Evolutionary conservation across 2,329 filamentous ascomycete genomes (phyloP), one percentile per base, ranked within the genome.

Genomic region (Diplodia corticola): DNA sequence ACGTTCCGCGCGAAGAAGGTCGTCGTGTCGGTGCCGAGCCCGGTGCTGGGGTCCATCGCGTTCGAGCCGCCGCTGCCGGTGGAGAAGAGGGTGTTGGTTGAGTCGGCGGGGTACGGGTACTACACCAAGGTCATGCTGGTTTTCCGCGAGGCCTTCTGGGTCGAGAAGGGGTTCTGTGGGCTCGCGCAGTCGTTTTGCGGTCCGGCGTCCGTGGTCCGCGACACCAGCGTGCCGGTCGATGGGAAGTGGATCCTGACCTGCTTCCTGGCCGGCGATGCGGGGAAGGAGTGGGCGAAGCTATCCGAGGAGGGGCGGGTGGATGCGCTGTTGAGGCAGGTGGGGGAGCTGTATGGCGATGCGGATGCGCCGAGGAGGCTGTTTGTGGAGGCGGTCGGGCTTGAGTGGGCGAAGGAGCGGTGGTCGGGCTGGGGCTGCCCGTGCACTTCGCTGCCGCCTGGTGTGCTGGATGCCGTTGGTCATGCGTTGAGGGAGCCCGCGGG

Each of bases 51-150:
- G 1, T 5, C 73, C 6, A 82, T 88, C 35, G 64, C 49, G 0
- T 87, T 87, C 72, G 61, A 71, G 0, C 85, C 86, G 0, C 65
- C 76, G 0, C 76, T 88, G 0, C 81, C 82, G 0, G 35, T 69
- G 0, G 67, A 70, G 1, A 85, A 84, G 69, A 70, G 72, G n/a
- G 71, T 74, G 0, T 71, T 80, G 50, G 69, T 74, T 13, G 69
- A 78, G 3, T 74, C 78, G 0, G 77, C 77, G 5, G 72, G 46
- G 0, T 30, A 33, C 26, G 83, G 84, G 3, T 81, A 81, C 67
- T 84, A 85, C 69, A 80, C 79, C 59, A 87, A 87, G 71, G 80
- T 79, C 5, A 83, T 86, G 63, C 70, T 82, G 10, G 74, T 80
- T 33, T 86, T 81, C 72, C 65, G 72, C 0, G 71, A 71, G 4